Evolutionary conservation across 805 yeast genomes (phyloP), one percentile per base, ranked within the genome.

Genomic region (Wickerhamomyces bovis): DNA sequence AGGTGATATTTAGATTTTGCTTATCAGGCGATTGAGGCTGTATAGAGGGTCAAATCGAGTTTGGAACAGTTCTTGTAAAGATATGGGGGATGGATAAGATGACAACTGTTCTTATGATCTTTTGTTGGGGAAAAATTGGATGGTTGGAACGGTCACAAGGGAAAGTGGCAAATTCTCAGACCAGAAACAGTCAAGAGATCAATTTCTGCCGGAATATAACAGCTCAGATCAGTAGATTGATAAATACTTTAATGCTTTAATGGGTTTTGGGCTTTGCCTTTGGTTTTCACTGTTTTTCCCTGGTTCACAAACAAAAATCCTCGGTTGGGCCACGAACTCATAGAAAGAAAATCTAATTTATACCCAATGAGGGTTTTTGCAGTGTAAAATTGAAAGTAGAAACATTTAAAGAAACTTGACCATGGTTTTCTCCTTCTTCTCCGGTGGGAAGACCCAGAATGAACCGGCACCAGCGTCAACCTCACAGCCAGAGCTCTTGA

Each of bases 351-450:
- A 33, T 16, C 36, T 18, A 13, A 4, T 8, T n/a, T n/a, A n/a
- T n/a, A n/a, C n/a, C n/a, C n/a, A n/a, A n/a, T n/a, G n/a, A n/a
- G n/a, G n/a, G n/a, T n/a, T n/a, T n/a, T n/a, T n/a, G n/a, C n/a
- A n/a, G n/a, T n/a, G n/a, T n/a, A n/a, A n/a, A n/a, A n/a, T n/a
- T n/a, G n/a, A n/a, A n/a, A n/a, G n/a, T n/a, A 3, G 28, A 25
- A 25, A 6, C 36, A 16, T 16, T 16, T 33, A 4, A 18, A 33
- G 20, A 33, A 6, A 33, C 16, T 16, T 33, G 18, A 4, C 20
- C 13, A 44, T 49, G 47, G 45, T 40, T n/a, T 22, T 46, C 15
- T 41, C 49, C 6, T 43, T 43, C 38, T 40, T 48, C 26, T 39
- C 43, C 15, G 36, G 45, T 6, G 38, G 18, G 12, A 13, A 36